Base-by-base conservation (phyloP, 164 flowering plant species). In the grape (Vitis vinifera) region DNA sequence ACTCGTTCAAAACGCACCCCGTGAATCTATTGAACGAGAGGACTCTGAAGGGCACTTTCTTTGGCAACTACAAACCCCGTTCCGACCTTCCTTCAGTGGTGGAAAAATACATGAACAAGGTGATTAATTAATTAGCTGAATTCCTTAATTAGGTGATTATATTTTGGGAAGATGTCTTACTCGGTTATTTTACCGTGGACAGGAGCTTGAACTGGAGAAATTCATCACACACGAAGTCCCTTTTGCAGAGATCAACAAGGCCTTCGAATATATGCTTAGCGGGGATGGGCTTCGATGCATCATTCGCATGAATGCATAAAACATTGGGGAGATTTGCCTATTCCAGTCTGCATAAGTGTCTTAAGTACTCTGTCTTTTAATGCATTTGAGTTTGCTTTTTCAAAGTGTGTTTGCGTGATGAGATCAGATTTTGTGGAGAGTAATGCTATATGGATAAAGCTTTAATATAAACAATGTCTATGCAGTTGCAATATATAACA, bases 21-120 rank as follows among this genome's bases (percentile, higher is more conserved):
- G 57, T 75, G 15, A 71, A 75, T 37, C 30, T 75, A 13, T 44
- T 75, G 51, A 76, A 76, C 62, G 80, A 76, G 50, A 79, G 77
- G 66, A 73, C 80, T 8, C 75, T 79, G 3, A 79, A 76, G 29
- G 82, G 82, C 14, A 79, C 82, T 60, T 79, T 79, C 75, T 79
- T 76, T 57, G 82, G 82, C 27, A 79, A 79, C 59, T 79, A 79
- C 60, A 79, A 79, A 37, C 81, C 81, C 11, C 71, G 83, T 10
- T 53, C 83, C 49, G 78, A 80, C 71, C 69, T 80, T 58, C 83
- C 83, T n/a, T 63, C 69, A 3, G 76, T 79, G 4, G 81, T 79
- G 2, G 74, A 75, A 12, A 79, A 60, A 73, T 79, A 79, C 79
- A 79, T 75, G 78, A 79, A 59, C 47, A 59, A 68, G 64, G 71